A percentile compares a stretch with the other conserved stretches of the same genome.
These are phyloP conservation scores for Viridothelium virens DNA, from an alignment of 495 filamentous ascomycete species.

Conservation along the genomic window DNA sequence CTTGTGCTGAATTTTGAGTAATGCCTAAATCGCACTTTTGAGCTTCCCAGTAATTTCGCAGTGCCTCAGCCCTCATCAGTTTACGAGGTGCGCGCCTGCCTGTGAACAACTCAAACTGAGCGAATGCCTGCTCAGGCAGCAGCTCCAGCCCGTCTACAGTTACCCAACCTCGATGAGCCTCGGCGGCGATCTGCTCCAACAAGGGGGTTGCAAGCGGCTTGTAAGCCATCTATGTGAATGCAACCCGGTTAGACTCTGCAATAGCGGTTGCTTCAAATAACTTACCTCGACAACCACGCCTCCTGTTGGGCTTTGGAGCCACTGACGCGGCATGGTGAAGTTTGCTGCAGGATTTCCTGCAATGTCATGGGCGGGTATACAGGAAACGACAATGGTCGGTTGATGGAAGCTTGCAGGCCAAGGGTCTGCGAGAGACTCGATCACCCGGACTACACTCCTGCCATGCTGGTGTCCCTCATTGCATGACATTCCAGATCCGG, in stretches of 20 bases:
- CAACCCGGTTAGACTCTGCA: slow-evolving; percentile 21
- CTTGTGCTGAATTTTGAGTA: neutral
- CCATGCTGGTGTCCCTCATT: neutral
- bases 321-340: slow-evolving; percentile 66
- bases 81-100: slow-evolving; percentile 69
- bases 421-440: slow-evolving; percentile 49
- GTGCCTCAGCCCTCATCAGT: slow-evolving; percentile 62
- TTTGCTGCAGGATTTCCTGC: slow-evolving; percentile 58
- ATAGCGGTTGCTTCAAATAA: slow-evolving; percentile 8
- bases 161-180: slow-evolving; percentile 61
- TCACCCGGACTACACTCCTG: slow-evolving; percentile 37
- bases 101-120: slow-evolving; percentile 76
- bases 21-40: neutral
- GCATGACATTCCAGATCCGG: neutral
- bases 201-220: slow-evolving; percentile 66
- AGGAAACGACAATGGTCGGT: slow-evolving; percentile 69
- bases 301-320: slow-evolving; percentile 68
- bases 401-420: slow-evolving; percentile 59
- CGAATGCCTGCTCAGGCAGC: slow-evolving; percentile 72
- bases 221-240: slow-evolving; percentile 53
- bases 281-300: slow-evolving; percentile 69
- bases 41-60: slow-evolving; percentile 41
- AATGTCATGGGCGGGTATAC: slow-evolving; percentile 62
- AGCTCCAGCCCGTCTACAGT: slow-evolving; percentile 75
- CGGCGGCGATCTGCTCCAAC: slow-evolving; percentile 55